Evolutionary conservation across 2,329 filamentous ascomycete species (phyloP), one percentile per base, ranked within the genome.

Genomic region (Colletotrichum filicis): DNA sequence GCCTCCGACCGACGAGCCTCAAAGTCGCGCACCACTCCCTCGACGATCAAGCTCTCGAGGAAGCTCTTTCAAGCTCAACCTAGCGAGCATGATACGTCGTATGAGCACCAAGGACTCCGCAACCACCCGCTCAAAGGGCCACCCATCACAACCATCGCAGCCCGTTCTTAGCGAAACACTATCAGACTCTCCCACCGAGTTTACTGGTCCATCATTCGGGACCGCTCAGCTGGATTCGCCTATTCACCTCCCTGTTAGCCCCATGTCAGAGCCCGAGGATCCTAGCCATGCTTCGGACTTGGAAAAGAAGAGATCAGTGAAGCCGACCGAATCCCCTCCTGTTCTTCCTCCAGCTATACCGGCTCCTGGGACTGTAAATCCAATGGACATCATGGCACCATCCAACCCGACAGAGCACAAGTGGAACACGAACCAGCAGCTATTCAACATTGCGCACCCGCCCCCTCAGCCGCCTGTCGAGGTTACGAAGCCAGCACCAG

Each of bases 351-450:
- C 14, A 66, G 70, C 5, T 75, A 82, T 60, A 80, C 85, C 46
- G 12, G 81, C 83, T 1, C 83, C 84, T 3, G 86, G 85, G 42
- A 89, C 87, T 4, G 86, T 87, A 11, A 89, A 88, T 53, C 87
- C 87, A 0, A 88, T 88, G 84, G 86, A 88, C 61, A 85, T 89
- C 35, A 88, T 88, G 87, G 85, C 83, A 5, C 82, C 83, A 0
- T 82, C 80, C 14, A 84, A 81, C 52, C 76, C 77, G 9, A 77
- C 79, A 32, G 83, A 84, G 73, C 80, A 77, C 32, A 78, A 77
- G 30, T 80, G 78, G 69, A 79, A 78, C 73, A 76, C 81, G 22
- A 76, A 82, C 30, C 81, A 82, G 52, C 80, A 83, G 65, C 78
- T 84, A 9, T 78, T 80, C 68, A 79, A 79, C 61, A 78, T 82